A percentile compares a stretch with the other conserved stretches of the same genome.
Conservation (phyloP, 352 stramenopile species). For the Phytophthora uliginosa region DNA sequence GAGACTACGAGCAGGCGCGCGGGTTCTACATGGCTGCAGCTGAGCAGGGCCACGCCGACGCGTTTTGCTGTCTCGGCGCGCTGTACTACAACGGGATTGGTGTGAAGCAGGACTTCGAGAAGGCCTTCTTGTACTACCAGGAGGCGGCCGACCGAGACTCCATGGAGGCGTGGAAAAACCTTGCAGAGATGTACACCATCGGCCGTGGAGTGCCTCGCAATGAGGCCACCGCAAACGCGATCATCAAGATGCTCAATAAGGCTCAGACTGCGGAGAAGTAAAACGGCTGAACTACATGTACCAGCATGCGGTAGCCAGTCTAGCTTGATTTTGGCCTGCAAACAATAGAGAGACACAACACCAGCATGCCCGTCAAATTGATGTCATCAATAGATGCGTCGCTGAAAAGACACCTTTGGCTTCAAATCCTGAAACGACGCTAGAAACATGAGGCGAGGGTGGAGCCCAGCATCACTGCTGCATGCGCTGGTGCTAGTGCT, state of each 20-base stretch:
- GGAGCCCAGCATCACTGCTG: slow-evolving; percentile 3
- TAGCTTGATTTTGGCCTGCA: neutral
- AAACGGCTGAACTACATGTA: slow-evolving; percentile 17
- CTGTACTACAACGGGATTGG: slow-evolving; percentile 85
- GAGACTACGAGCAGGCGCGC: slow-evolving; percentile 75
- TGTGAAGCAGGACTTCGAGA: slow-evolving; percentile 74
- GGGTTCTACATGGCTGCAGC: slow-evolving; percentile 80
- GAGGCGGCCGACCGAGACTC: slow-evolving; percentile 85
- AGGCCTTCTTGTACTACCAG: slow-evolving; percentile 91
- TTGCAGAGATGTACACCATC: slow-evolving; percentile 89
- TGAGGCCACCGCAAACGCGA: slow-evolving; percentile 81
- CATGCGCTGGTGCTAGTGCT: slow-evolving; percentile 16
- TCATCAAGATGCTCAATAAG: slow-evolving; percentile 90
- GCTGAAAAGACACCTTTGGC: slow-evolving; percentile 21
- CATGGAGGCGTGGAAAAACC: slow-evolving; percentile 91
- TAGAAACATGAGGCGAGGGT: slow-evolving; percentile 21
- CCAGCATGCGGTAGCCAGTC: neutral
- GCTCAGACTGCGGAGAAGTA: slow-evolving; percentile 44
- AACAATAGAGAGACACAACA: slow-evolving; percentile 14
- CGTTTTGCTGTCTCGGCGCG: slow-evolving; percentile 83
- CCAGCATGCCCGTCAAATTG: neutral
- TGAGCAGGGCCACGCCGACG: slow-evolving; percentile 71
- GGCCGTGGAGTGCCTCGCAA: slow-evolving; percentile 83
- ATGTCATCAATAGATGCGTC: neutral
- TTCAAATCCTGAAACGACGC: slow-evolving; percentile 38